Evolutionary conservation across 169 alveolate genomes (phyloP), one percentile per base, ranked within the genome.

Genomic region (Babesia bovis): DNA sequence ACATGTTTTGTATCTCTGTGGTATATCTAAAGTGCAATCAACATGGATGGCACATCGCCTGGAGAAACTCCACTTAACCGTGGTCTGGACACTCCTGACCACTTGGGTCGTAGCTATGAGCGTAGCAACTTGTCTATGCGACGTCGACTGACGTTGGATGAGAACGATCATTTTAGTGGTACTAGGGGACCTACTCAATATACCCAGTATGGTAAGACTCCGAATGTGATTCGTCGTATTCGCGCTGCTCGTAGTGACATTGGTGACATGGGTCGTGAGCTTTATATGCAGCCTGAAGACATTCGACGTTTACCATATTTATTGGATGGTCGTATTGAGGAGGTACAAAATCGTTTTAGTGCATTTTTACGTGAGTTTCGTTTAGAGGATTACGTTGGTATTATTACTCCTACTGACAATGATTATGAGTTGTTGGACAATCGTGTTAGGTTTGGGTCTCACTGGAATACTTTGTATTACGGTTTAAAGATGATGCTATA

Each of bases 181-280:
- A 57, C 66, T 4, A 87, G 55, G 44, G 50, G 56, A 10, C 86
- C 68, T 51, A 82, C 93, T 13, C 91, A 84, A 53, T 91, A 90
- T 58, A 47, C 90, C 21, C 68, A 74, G 71, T 91, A 90, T 58
- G 94, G 95, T 23, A 87, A 87, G 51, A 91, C 95, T 4, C 95
- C 95, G 13, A 65, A 75, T 52, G 92, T 90, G 28, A 55, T 91
- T 13, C 76, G 94, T 52, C 77, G 94, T 23, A 88, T 91, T 19
- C 77, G 93, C 45, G 84, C 83, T 25, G 95, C 95, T 30, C 79
- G 95, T 28, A 90, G 90, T 28, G 95, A 91, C 47, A 82, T 91
- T 4, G 95, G 95, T 30, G 95, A 91, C 59, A 89, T 91, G 85
- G 95, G 95, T 13, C 81, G 95, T 61, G 95, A 85, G 55, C 77